Evolutionary conservation across 139 green algal species (phyloP).

Genomic region (Nannochloris sp.): DNA sequence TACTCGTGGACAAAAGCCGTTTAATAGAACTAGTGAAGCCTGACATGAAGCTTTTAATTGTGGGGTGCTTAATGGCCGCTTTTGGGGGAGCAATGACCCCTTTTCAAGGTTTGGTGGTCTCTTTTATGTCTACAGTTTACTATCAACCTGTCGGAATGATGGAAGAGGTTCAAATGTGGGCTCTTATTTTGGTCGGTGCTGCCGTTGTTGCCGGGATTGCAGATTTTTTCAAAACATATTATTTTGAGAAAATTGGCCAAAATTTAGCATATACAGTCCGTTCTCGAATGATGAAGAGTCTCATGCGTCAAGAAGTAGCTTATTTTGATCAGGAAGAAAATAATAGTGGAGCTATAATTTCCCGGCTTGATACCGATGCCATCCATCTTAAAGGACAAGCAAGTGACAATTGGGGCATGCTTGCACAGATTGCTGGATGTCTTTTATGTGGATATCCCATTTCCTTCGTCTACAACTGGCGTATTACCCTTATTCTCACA

Average conservation of each 20-base stretch:
- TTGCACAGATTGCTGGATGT: too few species aligned
- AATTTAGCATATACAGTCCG: slow-evolving; percentile 50
- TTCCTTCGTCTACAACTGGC: slow-evolving; percentile 60
- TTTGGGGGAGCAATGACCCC: slow-evolving; percentile 53
- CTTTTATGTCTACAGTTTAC: slow-evolving; percentile 40
- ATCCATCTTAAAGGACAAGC: slow-evolving; percentile 29
- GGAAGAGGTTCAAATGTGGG: slow-evolving; percentile 31
- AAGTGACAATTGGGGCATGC: slow-evolving; percentile 23
- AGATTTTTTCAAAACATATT: slow-evolving; percentile 20
- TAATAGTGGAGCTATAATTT: slow-evolving; percentile 46
- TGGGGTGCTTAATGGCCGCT: slow-evolving; percentile 31
- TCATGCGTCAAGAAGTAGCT: slow-evolving; percentile 41
- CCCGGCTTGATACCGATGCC: slow-evolving; percentile 52
- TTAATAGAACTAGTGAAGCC: slow-evolving; percentile 44
- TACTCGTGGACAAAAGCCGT: slow-evolving; percentile 17
- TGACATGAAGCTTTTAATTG: slow-evolving; percentile 30
- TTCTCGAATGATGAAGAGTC: slow-evolving; percentile 41
- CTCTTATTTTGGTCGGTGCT: slow-evolving; percentile 52
- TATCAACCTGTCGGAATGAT: slow-evolving; percentile 1
- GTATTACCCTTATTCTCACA: slow-evolving; percentile 4
- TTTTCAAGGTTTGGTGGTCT: slow-evolving; percentile 47
- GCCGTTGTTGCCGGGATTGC: slow-evolving; percentile 31
- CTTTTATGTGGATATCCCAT: slow-evolving; percentile 42
- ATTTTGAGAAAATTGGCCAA: slow-evolving; percentile 43
- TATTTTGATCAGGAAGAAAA: slow-evolving; percentile 40